Conservation (phyloP, 1,284 basidiomycete genomes). For the Cutaneotrichosporon cavernicola region DNA sequence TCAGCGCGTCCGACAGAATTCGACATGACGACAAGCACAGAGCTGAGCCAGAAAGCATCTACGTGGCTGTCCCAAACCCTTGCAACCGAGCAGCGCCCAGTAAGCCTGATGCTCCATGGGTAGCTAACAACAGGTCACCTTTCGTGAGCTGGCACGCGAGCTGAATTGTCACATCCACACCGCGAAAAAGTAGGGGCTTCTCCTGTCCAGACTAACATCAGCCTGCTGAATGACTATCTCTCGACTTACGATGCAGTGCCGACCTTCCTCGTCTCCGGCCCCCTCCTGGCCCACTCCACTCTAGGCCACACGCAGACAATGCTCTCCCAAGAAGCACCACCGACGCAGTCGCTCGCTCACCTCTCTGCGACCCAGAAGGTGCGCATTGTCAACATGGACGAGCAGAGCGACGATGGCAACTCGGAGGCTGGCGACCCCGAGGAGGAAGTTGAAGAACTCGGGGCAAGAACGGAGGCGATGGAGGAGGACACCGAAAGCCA, state of each 20-base stretch:
- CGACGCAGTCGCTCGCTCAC: constrained; percentile 35
- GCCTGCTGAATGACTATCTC: constrained; percentile 32
- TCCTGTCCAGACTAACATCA: constrained; percentile 9
- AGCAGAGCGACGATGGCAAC: constrained; percentile 44
- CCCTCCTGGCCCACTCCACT: constrained; percentile 30
- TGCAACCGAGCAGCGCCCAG: constrained; percentile 14
- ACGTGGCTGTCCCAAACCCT: constrained; percentile 13
- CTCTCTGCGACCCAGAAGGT: constrained; percentile 36
- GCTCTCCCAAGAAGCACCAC: constrained; percentile 12
- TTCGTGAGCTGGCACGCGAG: constrained; percentile 42
- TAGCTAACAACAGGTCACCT: constrained; percentile 34
- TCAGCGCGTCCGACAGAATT: background rate
- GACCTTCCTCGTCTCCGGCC: constrained; percentile 47
- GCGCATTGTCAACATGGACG: constrained; percentile 49
- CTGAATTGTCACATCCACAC: constrained; percentile 42
- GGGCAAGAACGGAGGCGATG: constrained; percentile 22
- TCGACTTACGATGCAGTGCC: constrained; percentile 26
- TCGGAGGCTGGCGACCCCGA: constrained; percentile 36
- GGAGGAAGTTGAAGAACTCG: constrained; percentile 22
- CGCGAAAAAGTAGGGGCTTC: constrained; percentile 44
- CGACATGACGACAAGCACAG: background rate
- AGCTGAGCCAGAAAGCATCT: background rate
- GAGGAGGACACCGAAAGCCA: constrained; percentile 17
- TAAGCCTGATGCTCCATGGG: background rate
- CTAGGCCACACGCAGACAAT: constrained; percentile 29